Percentiles rank a stretch among this genome's conserved stretches.
Evolutionary conservation across 345 rosid genomes (phyloP).

Genomic region (Melaleuca alternifolia): DNA sequence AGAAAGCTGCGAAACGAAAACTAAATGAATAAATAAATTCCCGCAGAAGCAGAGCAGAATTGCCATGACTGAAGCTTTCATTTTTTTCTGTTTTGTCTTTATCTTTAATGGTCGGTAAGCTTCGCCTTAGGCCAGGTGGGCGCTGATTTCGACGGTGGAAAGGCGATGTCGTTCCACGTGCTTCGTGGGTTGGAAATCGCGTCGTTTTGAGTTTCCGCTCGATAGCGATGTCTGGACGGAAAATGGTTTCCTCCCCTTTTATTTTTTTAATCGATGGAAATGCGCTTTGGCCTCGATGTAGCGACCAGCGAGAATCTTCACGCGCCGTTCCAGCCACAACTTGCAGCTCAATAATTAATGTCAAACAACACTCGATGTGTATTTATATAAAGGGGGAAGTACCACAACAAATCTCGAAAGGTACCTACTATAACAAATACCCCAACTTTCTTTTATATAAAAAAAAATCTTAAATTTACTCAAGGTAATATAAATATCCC

Average conservation of each 20-base stretch:
- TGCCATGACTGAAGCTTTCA: neutral
- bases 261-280: too few relatives aligned
- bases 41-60: neutral
- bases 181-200: neutral
- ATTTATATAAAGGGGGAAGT: too few relatives aligned
- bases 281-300: neutral
- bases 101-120: neutral
- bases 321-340: neutral
- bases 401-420: too few relatives aligned
- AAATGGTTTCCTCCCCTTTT: neutral
- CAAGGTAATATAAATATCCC: too few relatives aligned
- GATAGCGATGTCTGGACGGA: slow-evolving; percentile 3
- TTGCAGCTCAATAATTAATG: neutral
- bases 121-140: neutral
- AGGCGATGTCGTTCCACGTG: slow-evolving; percentile 6
- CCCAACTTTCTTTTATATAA: too few relatives aligned
- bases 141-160: neutral
- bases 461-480: too few relatives aligned
- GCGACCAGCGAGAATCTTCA: neutral
- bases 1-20: neutral
- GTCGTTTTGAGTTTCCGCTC: neutral
- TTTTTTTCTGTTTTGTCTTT: neutral
- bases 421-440: too few relatives aligned
- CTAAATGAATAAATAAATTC: too few relatives aligned
- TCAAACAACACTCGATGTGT: neutral